A percentile compares a stretch with the other conserved stretches of the same genome.
These are phyloP conservation scores for Pittosporum tobira DNA, from an alignment of 129 eudicot genomes.

Conservation along the genomic window DNA sequence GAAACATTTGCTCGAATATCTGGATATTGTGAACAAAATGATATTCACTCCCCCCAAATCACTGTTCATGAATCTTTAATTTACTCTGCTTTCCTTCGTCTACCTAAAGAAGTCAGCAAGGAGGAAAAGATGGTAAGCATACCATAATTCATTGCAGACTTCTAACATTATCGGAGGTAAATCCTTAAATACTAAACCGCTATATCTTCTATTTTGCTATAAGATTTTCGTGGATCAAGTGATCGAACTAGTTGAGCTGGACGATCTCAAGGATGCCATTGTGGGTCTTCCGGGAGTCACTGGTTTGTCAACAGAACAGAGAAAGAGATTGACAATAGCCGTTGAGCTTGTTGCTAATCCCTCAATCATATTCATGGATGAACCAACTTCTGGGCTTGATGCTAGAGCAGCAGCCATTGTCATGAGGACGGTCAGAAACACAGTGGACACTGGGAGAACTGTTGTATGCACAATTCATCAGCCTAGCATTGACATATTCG, in stretches of 20 bases:
- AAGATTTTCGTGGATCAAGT: conserved; percentile 74
- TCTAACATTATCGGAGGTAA: neutral
- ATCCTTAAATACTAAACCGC: neutral
- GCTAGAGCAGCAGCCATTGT: conserved; percentile 99
- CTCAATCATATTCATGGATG: conserved; percentile 96
- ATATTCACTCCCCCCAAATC: conserved; percentile 81
- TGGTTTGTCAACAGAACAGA: conserved; percentile 82
- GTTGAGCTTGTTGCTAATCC: conserved; percentile 99
- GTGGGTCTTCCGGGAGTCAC: conserved; percentile 84
- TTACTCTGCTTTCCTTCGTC: conserved; percentile 84
- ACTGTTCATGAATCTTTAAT: conserved; percentile 73
- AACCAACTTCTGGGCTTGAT: conserved; percentile 98
- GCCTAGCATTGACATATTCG: conserved; percentile 95
- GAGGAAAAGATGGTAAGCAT: conserved; percentile 72
- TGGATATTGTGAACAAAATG: conserved; percentile 95
- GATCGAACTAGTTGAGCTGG: conserved; percentile 76
- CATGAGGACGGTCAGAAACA: conserved; percentile 93
- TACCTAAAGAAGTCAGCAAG: conserved; percentile 64
- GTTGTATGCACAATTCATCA: conserved; percentile 98
- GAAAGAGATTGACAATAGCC: conserved; percentile 88
- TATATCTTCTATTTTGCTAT: conserved; percentile 6
- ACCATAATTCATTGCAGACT: neutral
- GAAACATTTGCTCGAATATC: conserved; percentile 92
- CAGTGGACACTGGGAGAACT: conserved; percentile 93
- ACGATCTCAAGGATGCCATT: conserved; percentile 54